These are phyloP conservation scores for Byssochlamys sp. DNA, from an alignment of 2,329 filamentous ascomycete species.

Conservation along the genomic window DNA sequence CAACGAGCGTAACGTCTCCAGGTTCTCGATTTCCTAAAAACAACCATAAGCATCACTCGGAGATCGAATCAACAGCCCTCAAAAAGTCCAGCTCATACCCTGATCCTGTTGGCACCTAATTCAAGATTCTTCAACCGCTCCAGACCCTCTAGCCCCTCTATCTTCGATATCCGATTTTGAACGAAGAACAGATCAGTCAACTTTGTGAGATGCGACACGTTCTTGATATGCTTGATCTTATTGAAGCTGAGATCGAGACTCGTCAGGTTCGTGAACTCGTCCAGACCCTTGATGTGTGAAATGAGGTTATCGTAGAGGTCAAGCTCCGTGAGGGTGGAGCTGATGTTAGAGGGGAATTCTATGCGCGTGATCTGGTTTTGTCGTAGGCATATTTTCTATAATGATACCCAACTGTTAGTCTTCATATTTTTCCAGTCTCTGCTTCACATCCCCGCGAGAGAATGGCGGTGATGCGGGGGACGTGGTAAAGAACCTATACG, in stretches of 20 bases:
- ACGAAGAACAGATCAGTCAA: slow-evolving; percentile 83
- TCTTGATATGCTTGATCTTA: slow-evolving; percentile 97
- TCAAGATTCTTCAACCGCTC: slow-evolving; percentile 72
- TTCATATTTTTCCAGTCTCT: not conserved
- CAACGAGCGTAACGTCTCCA: slow-evolving; percentile 66
- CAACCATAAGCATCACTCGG: slow-evolving; percentile 1
- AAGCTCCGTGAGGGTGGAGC: slow-evolving; percentile 64
- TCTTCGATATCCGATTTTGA: slow-evolving; percentile 82
- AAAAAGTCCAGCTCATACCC: slow-evolving; percentile 32
- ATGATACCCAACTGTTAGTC: not conserved
- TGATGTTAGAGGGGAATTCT: slow-evolving; percentile 59
- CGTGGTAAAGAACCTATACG: not conserved
- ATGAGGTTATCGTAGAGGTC: slow-evolving; percentile 97
- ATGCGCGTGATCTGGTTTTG: slow-evolving; percentile 82
- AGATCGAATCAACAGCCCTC: not conserved
- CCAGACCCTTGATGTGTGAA: slow-evolving; percentile 72
- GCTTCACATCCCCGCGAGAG: not conserved
- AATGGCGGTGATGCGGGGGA: not conserved
- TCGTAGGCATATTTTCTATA: slow-evolving; percentile 68
- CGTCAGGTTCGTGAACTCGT: slow-evolving; percentile 64
- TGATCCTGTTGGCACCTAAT: slow-evolving; percentile 82
- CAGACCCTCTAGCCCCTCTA: slow-evolving; percentile 72
- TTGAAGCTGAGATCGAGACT: slow-evolving; percentile 92
- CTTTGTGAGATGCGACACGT: slow-evolving; percentile 65
- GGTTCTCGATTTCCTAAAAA: slow-evolving; percentile 63